phyloP scores from a whole-genome alignment of 805 yeast species.

The Candida hispaniensis region DNA sequence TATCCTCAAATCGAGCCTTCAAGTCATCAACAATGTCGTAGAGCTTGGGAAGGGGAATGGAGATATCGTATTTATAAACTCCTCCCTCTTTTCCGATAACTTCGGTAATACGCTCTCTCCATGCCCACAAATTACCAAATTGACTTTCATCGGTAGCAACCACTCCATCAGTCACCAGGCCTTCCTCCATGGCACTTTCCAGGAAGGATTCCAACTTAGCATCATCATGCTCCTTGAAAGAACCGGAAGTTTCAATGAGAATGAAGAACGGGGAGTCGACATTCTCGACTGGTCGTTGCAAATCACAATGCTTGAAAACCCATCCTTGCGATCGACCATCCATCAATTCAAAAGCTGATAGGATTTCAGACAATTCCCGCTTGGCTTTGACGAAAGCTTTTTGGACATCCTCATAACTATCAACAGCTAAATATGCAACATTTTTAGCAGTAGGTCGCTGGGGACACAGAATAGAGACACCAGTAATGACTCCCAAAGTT shows the following conservation, averaged over 20 bases:
- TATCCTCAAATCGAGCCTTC: conserved; percentile 45
- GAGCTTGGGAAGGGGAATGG: conserved; percentile 71
- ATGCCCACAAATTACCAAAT: conserved; percentile 70
- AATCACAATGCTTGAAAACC: conserved; percentile 38
- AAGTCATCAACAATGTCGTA: conserved; percentile 75
- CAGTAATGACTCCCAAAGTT: conserved; percentile 81
- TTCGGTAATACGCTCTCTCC: conserved; percentile 94
- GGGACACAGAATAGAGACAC: conserved; percentile 81
- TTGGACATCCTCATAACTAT: conserved; percentile 74
- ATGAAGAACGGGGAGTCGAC: conserved; percentile 84
- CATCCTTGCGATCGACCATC: conserved; percentile 51
- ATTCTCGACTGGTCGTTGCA: conserved; percentile 67
- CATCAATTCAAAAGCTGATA: conserved; percentile 93
- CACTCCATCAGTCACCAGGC: conserved; percentile 80
- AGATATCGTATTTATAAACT: conserved; percentile 93
- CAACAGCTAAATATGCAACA: conserved; percentile 79
- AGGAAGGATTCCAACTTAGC: conserved; percentile 77
- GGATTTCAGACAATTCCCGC: conserved; percentile 66
- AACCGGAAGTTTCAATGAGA: conserved; percentile 91
- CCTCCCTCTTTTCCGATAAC: conserved; percentile 81
- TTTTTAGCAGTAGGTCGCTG: conserved; percentile 76
- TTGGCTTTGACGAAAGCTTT: conserved; percentile 70
- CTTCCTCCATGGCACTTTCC: conserved; percentile 77
- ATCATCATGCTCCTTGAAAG: conserved; percentile 86
- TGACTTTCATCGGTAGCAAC: conserved; percentile 94